These are phyloP conservation scores for Chalciporus pseudorubinellus DNA, from an alignment of 768 basidiomycete genomes.

Conservation along the genomic window DNA sequence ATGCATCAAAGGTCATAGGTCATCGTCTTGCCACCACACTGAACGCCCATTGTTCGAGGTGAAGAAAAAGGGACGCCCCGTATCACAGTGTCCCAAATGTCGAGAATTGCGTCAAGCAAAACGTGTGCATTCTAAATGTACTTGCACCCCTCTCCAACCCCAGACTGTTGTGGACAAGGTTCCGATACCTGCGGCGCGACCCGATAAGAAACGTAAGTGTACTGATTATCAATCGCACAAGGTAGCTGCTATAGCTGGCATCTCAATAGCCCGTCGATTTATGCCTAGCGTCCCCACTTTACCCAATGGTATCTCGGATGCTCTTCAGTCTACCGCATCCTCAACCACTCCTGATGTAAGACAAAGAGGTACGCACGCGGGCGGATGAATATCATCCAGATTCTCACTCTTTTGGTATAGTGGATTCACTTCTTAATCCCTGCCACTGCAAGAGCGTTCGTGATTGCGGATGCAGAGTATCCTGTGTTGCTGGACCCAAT, in stretches of 20 bases:
- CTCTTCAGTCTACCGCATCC: slow-evolving; percentile 30
- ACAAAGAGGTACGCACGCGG: slow-evolving; percentile 43
- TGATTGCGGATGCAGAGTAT: slow-evolving; percentile 49
- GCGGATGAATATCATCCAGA: background rate
- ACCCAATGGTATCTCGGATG: slow-evolving; percentile 71
- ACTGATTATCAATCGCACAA: background rate
- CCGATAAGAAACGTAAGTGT: slow-evolving; percentile 34
- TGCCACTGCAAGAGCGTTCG: slow-evolving; percentile 57
- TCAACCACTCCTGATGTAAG: slow-evolving; percentile 41
- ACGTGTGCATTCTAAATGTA: slow-evolving; percentile 80
- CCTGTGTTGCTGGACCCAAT: slow-evolving; percentile 4
- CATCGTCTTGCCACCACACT: slow-evolving; percentile 82
- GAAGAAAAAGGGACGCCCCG: slow-evolving; percentile 89
- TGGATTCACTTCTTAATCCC: slow-evolving; percentile 61
- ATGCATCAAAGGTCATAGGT: slow-evolving; percentile 94
- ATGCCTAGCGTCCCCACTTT: slow-evolving; percentile 70
- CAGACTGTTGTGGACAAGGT: slow-evolving; percentile 27
- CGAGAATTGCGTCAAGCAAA: slow-evolving; percentile 78
- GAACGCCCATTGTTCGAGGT: slow-evolving; percentile 91
- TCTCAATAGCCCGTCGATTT: slow-evolving; percentile 57
- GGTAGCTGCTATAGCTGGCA: slow-evolving; percentile 17
- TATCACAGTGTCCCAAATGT: slow-evolving; percentile 87
- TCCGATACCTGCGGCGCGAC: slow-evolving; percentile 32
- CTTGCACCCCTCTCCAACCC: slow-evolving; percentile 50
- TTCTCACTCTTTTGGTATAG: slow-evolving; percentile 31